Evolutionary conservation across 768 basidiomycete species (phyloP).

Genomic region (Sarcomyxa edulis): DNA sequence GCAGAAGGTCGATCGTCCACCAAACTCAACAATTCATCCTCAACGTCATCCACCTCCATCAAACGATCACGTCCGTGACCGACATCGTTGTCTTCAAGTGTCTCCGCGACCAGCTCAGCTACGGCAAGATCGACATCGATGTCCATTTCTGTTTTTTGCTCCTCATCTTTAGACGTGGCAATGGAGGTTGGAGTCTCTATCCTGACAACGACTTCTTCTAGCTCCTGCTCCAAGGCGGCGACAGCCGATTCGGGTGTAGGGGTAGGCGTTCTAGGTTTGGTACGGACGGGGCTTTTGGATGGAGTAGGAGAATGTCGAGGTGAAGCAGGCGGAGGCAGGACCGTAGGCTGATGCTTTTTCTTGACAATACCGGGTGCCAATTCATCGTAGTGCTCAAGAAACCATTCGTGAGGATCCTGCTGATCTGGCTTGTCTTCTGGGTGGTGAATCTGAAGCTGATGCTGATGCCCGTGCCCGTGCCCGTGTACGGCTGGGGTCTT

Average conservation of each 20-base stretch:
- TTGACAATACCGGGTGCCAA: constrained; percentile 5
- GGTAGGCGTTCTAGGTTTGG: constrained; percentile 13
- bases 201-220: constrained; percentile 32
- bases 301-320: constrained; percentile 21
- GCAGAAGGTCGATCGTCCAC: constrained; percentile 42
- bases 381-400: constrained; percentile 48
- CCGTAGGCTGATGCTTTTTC: constrained; percentile 7
- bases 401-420: constrained; percentile 58
- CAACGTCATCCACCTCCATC: constrained; percentile 43
- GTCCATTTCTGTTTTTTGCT: constrained; percentile 33
- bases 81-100: constrained; percentile 21
- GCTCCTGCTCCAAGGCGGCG: constrained; percentile 38
- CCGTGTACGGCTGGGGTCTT: too few relatives aligned
- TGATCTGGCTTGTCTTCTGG: constrained; percentile 24
- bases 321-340: constrained; percentile 20
- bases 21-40: constrained; percentile 66
- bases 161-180: constrained; percentile 3
- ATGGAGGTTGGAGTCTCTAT: constrained; percentile 2
- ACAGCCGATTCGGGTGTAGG: constrained; percentile 23
- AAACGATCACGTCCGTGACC: neutral
- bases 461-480: too few relatives aligned
- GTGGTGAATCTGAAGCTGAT: neutral
- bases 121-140: constrained; percentile 38
- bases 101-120: constrained; percentile 38
- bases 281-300: constrained; percentile 19